Evolutionary conservation across 1,284 basidiomycete genomes (phyloP), one percentile per base, ranked within the genome.

Genomic region (Schizophyllum commune): DNA sequence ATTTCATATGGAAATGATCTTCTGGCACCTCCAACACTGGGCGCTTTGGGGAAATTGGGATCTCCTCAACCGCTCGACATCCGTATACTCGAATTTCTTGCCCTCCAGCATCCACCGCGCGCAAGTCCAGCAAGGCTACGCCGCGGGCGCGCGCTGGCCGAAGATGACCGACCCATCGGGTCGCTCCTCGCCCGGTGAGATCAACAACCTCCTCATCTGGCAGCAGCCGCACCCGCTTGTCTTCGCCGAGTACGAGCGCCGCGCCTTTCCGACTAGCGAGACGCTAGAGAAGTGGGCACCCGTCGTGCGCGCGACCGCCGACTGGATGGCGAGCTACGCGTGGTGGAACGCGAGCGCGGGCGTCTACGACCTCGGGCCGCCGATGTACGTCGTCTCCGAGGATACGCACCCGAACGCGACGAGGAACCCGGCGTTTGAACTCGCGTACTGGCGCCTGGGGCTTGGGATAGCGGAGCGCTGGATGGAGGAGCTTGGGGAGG

Each of bases 151-250:
- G 19, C 78, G 84, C 20, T 85, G 83, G 83, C 78, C 80, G 2
- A 85, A 86, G 68, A 85, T 84, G 83, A 83, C 82, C 5, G 83
- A 85, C 64, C 83, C 83, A 0, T 74, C 78, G 0, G 83, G 84
- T 0, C 78, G 83, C 17, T 82, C 80, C 5, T 74, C 82, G 0
- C 83, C 83, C 0, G 83, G 83, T 1, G 74, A 84, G 65, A 85
- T 85, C 65, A 86, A 85, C 73, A 82, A 84, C 65, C 75, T 85
- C 7, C 74, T 85, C 34, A 81, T 85, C 63, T 85, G 83, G 83
- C 79, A 85, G 65, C 83, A 85, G 66, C 77, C 79, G 0, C 83
- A 85, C 67, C 82, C 83, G 1, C 72, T 85, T 52, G 71, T 84
- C 4, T 84, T 86, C 66, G 83, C 84, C 0, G 72, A 79, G 64